Conservation (phyloP, 2,329 filamentous ascomycete genomes). For the Erysiphe pisi region DNA sequence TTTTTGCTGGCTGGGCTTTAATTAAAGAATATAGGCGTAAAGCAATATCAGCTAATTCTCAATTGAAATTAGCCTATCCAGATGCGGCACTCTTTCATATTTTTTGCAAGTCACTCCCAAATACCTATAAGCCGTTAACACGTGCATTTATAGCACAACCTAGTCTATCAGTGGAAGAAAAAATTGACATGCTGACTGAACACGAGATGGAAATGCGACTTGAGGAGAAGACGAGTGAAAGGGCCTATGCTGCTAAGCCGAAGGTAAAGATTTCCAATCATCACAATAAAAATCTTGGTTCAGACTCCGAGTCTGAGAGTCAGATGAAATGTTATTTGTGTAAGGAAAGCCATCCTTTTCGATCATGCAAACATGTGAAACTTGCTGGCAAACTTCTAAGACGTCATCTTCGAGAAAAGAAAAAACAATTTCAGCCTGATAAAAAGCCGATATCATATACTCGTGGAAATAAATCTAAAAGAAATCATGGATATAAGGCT, state of each 20-base stretch:
- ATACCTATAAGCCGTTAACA: conserved; percentile 5
- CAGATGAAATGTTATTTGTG: conserved; percentile 1
- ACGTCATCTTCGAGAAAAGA: conserved; percentile 1
- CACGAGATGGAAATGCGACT: conserved; percentile 4
- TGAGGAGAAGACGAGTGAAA: background rate
- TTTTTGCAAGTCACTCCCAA: background rate
- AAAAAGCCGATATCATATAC: background rate
- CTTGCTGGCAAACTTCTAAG: background rate
- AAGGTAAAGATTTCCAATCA: background rate
- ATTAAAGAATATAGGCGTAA: conserved; percentile 12
- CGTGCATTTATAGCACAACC: background rate
- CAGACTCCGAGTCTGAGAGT: background rate
- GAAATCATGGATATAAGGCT: background rate
- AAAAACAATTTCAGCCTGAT: background rate
- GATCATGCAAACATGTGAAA: background rate
- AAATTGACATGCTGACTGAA: conserved; percentile 22
- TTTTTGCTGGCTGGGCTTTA: background rate
- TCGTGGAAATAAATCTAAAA: background rate
- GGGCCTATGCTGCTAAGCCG: background rate
- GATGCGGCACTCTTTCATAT: background rate
- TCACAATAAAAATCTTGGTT: background rate
- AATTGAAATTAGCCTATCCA: background rate
- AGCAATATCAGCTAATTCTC: background rate
- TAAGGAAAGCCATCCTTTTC: background rate
- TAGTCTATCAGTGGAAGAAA: background rate